Evolutionary conservation across 441 rosid species (phyloP).

Genomic region (Isatis lusitanica): DNA sequence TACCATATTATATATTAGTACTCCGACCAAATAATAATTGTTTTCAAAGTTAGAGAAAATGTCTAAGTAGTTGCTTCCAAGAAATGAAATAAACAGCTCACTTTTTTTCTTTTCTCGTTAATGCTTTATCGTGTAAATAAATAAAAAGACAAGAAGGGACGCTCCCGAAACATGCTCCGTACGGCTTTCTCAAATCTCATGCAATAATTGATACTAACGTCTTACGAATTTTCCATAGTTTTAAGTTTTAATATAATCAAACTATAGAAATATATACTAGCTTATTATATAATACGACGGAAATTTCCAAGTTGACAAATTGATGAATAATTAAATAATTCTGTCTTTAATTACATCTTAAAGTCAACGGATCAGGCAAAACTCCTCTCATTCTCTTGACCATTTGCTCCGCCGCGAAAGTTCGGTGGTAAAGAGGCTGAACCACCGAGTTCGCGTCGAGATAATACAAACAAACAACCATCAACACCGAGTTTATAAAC

Average conservation of each 20-base stretch:
- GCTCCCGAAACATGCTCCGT: constrained; percentile 38
- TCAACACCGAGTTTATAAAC: constrained; percentile 55
- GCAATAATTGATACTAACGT: constrained; percentile 15
- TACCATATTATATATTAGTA: background rate
- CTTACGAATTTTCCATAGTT: background rate
- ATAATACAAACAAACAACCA: constrained; percentile 48
- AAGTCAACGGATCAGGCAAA: constrained; percentile 36
- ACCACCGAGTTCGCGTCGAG: constrained; percentile 56
- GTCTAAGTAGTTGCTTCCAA: constrained; percentile 37
- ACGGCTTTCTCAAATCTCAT: constrained; percentile 30
- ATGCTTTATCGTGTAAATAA: constrained; percentile 32
- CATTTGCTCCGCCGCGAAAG: constrained; percentile 17
- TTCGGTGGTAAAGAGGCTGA: constrained; percentile 45
- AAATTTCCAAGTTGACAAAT: constrained; percentile 23
- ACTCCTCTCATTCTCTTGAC: constrained; percentile 38
- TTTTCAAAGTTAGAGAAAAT: constrained; percentile 19
- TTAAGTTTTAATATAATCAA: background rate
- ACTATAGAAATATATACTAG: background rate
- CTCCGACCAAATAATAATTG: constrained; percentile 4
- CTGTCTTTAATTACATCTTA: constrained; percentile 13
- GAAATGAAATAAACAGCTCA: constrained; percentile 33
- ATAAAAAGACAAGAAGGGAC: constrained; percentile 14
- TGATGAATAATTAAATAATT: constrained; percentile 14
- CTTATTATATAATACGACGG: background rate
- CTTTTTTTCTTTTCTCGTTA: background rate